Base-by-base conservation (phyloP, 2,329 filamentous ascomycete species). In the Exophiala calicioides region DNA sequence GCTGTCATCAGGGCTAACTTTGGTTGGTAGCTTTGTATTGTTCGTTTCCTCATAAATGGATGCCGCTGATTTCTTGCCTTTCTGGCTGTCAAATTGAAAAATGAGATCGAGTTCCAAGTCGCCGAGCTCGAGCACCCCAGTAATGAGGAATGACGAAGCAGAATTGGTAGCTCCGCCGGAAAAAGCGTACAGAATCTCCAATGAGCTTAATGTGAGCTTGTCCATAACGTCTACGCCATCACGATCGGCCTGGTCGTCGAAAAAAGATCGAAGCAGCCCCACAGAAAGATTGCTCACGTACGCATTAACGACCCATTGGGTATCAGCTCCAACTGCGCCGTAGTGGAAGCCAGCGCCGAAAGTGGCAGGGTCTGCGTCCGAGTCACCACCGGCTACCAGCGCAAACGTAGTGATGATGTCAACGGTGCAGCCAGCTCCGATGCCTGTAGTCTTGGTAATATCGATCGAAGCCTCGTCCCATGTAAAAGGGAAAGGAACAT, bases 401-500 rank as follows among this genome's bases (percentile, higher is more conserved):
- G n/a, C n/a, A n/a, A n/a, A n/a, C n/a, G n/a, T n/a, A n/a, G n/a
- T n/a, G n/a, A n/a, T n/a, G n/a, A 33, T 33, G 7, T 33, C 31
- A 8, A 33, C 10, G 13, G 6, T 33, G 6, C 7, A 33, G 10
- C 31, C 31, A 33, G 31, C 7, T 33, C n/a, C n/a, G n/a, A n/a
- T n/a, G n/a, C n/a, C n/a, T n/a, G n/a, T n/a, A n/a, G n/a, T n/a
- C n/a, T 33, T 33, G 7, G 13, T 13, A 33, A 33, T 8, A 13
- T 33, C 7, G 31, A 33, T 7, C 31, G 31, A 33, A 13, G 15
- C 15, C 7, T 7, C 15, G 6, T 7, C 15, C 31, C 31, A 33
- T 13, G 7, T 13, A 33, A 33, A 33, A 18, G 31, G 31, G 31
- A 33, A 33, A 7, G 31, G 31, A 33, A 33, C 31, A 36, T 19